phyloP scores from a whole-genome alignment of 2,329 filamentous ascomycete species.

The Neurospora crassa region DNA sequence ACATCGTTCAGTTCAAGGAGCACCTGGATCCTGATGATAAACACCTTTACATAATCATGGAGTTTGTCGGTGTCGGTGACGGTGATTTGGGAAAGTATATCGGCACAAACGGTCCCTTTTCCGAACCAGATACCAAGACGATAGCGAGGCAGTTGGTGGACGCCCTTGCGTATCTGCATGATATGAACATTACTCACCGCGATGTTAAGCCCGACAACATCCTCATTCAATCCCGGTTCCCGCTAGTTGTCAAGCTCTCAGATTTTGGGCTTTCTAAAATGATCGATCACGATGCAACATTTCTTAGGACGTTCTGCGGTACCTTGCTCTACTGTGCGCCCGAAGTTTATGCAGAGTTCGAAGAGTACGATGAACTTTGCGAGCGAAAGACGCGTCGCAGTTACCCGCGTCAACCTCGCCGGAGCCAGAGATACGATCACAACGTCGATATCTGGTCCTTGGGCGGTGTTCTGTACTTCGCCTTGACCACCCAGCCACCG shows the following conservation, averaged over 20 bases:
- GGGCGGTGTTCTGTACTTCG: slow-evolving; percentile 82
- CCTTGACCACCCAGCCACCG: slow-evolving; percentile 70
- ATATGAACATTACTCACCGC: slow-evolving; percentile 86
- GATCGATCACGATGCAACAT: slow-evolving; percentile 72
- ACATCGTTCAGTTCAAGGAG: slow-evolving; percentile 88
- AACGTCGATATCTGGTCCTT: slow-evolving; percentile 96
- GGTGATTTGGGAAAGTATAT: slow-evolving; percentile 78
- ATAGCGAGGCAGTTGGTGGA: slow-evolving; percentile 71
- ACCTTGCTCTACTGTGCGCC: slow-evolving; percentile 93
- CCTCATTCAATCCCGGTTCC: slow-evolving; percentile 55
- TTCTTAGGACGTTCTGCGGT: slow-evolving; percentile 92
- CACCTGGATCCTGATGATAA: slow-evolving; percentile 73
- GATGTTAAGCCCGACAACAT: slow-evolving; percentile 99
- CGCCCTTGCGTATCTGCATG: slow-evolving; percentile 79
- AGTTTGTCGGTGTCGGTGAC: slow-evolving; percentile 67
- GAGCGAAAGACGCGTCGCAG: slow-evolving; percentile 54
- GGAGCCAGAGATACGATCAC: slow-evolving; percentile 68
- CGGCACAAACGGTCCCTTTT: slow-evolving; percentile 47
- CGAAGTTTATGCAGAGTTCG: slow-evolving; percentile 77
- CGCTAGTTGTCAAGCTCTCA: slow-evolving; percentile 79
- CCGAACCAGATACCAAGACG: slow-evolving; percentile 57
- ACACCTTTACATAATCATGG: slow-evolving; percentile 96
- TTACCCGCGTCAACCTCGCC: slow-evolving; percentile 37
- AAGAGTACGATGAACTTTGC: slow-evolving; percentile 60
- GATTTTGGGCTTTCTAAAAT: slow-evolving; percentile 97